Conservation (phyloP, 768 basidiomycete species). For the Boletus speciosus region DNA sequence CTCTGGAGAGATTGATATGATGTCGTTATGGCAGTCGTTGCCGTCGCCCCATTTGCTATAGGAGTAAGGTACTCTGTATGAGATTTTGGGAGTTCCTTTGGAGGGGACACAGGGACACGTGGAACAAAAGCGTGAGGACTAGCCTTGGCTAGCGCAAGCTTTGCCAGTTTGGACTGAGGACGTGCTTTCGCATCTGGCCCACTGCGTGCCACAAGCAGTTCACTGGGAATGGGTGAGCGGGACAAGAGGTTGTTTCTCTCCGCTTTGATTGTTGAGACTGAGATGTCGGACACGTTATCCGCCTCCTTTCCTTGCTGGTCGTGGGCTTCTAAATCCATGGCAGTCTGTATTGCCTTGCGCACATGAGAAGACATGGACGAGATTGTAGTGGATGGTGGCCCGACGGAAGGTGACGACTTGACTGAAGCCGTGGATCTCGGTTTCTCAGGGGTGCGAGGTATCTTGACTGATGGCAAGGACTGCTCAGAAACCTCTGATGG, state of each 20-base stretch:
- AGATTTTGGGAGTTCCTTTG: constrained; percentile 39
- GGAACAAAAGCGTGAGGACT: constrained; percentile 19
- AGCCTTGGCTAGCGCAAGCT: constrained; percentile 63
- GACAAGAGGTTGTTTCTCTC: constrained; percentile 18
- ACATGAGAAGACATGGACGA: constrained; percentile 61
- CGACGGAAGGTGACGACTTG: constrained; percentile 25
- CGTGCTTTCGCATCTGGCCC: constrained; percentile 30
- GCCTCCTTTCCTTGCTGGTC: constrained; percentile 34
- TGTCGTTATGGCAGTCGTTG: constrained; percentile 81
- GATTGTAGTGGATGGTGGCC: constrained; percentile 28
- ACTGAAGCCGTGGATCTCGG: constrained; percentile 14
- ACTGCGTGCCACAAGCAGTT: constrained; percentile 6
- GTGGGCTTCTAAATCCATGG: constrained; percentile 56
- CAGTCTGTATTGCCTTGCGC: constrained; percentile 63
- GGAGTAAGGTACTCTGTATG: constrained; percentile 73
- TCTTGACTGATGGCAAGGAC: constrained; percentile 14
- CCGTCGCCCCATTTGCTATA: constrained; percentile 79
- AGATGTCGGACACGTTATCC: constrained; percentile 16
- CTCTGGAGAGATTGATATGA: constrained; percentile 71
- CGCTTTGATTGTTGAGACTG: constrained; percentile 23
- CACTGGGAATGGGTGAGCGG: constrained; percentile 19
- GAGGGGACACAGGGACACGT: constrained; percentile 29
- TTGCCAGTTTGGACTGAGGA: constrained; percentile 68
- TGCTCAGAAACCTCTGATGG: constrained; percentile 20
- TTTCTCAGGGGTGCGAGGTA: constrained; percentile 25